Base-by-base conservation (phyloP, 202 grass and related monocot genomes). In the Brachypodium distachyon region DNA sequence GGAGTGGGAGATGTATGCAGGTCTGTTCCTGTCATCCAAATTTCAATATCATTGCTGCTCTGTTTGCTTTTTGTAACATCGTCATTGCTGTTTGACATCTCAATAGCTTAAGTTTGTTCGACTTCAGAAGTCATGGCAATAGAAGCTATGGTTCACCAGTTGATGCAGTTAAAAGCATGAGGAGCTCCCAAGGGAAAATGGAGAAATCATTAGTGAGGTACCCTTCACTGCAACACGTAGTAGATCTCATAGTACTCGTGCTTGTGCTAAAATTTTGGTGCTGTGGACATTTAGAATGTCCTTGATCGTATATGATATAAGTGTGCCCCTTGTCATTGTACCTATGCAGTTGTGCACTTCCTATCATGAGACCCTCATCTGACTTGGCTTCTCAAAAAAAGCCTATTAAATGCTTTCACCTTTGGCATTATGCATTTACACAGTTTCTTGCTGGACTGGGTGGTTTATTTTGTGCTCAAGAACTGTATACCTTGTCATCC, bases 1-100 rank as follows among this genome's bases (percentile, higher is more conserved):
- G 96, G 96, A 54, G 96, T 99, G 81, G 96, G 96, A 57, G 87
- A 99, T 57, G 89, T 99, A 67, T 99, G 96, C 83, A 99, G 96
- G 96, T 99, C 78, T 25, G 76, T 59, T 67, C 38, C 61, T 89
- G 39, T 87, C 57, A 76, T 93, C 34, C 47, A 11, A 57, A 81
- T 71, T 53, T 75, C n/a, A n/a, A n/a, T n/a, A n/a, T n/a, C n/a
- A n/a, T n/a, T n/a, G n/a, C n/a, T n/a, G 55, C 33, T 68, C 88
- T 43, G 5, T 26, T 18, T n/a, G 70, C 26, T 70, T 73, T 27
- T 67, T 66, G 2, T 80, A 69, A 69, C 56, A 67, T n/a, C n/a
- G n/a, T 68, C 5, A 18, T 85, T 77, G 56, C 63, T 81, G 69
- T 61, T 74, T n/a, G n/a, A n/a, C n/a, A n/a, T n/a, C n/a, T 65